Base-by-base conservation (phyloP, 176 grass and related monocot genomes). In the Eleusine indica region DNA sequence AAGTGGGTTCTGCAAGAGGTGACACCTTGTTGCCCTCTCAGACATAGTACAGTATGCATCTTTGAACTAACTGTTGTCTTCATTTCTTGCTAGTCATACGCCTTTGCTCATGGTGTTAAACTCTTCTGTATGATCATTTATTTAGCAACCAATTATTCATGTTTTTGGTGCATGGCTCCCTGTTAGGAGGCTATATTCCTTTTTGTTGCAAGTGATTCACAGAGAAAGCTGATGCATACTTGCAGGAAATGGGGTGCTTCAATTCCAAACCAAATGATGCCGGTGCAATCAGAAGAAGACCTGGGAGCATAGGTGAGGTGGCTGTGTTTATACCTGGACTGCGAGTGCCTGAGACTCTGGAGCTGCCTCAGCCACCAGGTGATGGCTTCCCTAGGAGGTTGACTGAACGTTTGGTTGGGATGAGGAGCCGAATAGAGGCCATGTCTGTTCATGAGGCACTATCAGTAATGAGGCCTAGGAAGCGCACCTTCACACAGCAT, bases 281-380 rank as follows among this genome's bases (percentile, higher is more conserved):
- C 0, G 39, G 84, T 21, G 75, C 78, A 21, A 73, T 74, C 40
- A 83, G 90, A 75, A 88, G 88, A 74, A 87, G 74, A 48, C 89
- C 90, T 8, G 78, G 71, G 39, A 94, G 87, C 89, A 94, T 97
- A 42, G 95, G 95, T 15, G 95, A 97, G 71, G 88, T 97, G 77
- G 90, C 89, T 21, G 95, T 97, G 58, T 97, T 92, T 46, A 76
- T 91, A 9, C 92, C 92, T 0, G 92, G 90, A 83, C 54, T 91
- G 75, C 84, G 90, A 11, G 82, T 94, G 76, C 95, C 90, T 1
- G 84, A 91, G 68, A 77, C 30, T 29, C 80, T 89, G 17, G 92
- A 97, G 70, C 64, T 97, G 15, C 71, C 83, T 46, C 89, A 90
- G 72, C 21, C 77, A 53, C 75, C 87, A 19, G 75, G 78, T 9